Percentiles rank a stretch among this genome's conserved stretches.
Evolutionary conservation across 2,329 filamentous ascomycete species (phyloP).

Genomic region (Penicillium hesseltinei): DNA sequence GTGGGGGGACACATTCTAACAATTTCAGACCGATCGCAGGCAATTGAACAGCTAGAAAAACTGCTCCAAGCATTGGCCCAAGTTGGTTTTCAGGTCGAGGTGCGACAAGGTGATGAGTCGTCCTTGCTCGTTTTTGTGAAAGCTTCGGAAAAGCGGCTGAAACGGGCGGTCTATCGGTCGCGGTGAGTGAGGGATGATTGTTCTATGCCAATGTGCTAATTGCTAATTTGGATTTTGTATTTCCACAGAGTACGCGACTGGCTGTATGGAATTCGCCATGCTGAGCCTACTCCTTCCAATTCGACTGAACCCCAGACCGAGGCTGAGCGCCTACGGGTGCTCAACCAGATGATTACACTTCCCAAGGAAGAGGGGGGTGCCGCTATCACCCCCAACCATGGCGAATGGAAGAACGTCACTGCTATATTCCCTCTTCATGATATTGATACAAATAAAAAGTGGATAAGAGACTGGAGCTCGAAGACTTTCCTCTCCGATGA

Average conservation of each 20-base stretch:
- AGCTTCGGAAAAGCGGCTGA: conserved; percentile 73
- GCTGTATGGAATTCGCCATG: conserved; percentile 83
- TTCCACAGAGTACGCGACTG: conserved; percentile 79
- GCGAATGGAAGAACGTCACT: conserved; percentile 71
- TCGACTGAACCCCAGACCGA: conserved; percentile 81
- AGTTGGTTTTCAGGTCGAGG: conserved; percentile 82
- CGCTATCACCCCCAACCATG: conserved; percentile 67
- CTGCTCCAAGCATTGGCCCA: conserved; percentile 72
- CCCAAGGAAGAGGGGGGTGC: conserved; percentile 73
- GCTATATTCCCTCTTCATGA: conserved; percentile 80
- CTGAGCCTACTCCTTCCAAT: conserved; percentile 68
- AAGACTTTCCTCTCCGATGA: conserved; percentile 49
- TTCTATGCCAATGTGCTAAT: not conserved
- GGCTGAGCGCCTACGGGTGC: conserved; percentile 81
- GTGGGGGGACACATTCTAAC: conserved; percentile 1
- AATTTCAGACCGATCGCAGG: conserved; percentile 62
- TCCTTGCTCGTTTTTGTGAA: conserved; percentile 83
- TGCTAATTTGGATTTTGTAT: not conserved
- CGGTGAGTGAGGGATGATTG: conserved; percentile 48
- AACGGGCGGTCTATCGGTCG: conserved; percentile 79
- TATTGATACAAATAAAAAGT: conserved; percentile 69
- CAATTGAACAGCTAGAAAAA: conserved; percentile 72
- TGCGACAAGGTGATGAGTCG: conserved; percentile 72
- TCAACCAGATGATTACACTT: conserved; percentile 80
- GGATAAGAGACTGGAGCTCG: conserved; percentile 72